phyloP scores from a whole-genome alignment of 129 eudicot genomes.

The Lactuca saligna region DNA sequence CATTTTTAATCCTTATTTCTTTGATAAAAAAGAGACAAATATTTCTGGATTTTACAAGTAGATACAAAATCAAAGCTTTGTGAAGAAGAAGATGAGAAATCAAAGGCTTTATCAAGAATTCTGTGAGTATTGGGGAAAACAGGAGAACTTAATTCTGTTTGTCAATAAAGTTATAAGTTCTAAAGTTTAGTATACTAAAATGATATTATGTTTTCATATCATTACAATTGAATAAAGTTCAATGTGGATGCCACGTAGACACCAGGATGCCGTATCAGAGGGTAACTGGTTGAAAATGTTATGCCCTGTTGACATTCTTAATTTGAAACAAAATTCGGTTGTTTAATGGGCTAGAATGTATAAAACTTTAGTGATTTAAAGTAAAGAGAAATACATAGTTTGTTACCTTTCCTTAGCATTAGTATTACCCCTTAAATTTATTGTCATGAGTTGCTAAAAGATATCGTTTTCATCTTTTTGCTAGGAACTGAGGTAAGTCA shows the following conservation, averaged over 20 bases:
- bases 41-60: not conserved
- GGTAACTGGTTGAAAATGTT: not conserved
- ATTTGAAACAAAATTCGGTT: not conserved
- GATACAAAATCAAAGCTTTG: not conserved
- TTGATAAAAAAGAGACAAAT: not conserved
- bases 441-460: not conserved
- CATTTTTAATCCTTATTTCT: not conserved
- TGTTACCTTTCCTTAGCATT: not conserved
- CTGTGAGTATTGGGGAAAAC: too few species aligned
- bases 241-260: not conserved
- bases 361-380: not conserved
- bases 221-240: not conserved
- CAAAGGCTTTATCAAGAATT: not conserved
- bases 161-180: too few species aligned
- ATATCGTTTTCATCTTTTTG: not conserved
- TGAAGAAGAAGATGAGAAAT: not conserved
- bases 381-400: not conserved
- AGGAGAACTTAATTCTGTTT: too few species aligned
- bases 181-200: too few species aligned
- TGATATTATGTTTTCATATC: too few species aligned
- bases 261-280: not conserved
- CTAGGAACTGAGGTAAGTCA: not conserved
- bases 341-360: not conserved
- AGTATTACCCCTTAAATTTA: not conserved
- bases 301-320: not conserved